Conservation (phyloP, 208 protist species). For the Acanthamoeba divionensis region DNA sequence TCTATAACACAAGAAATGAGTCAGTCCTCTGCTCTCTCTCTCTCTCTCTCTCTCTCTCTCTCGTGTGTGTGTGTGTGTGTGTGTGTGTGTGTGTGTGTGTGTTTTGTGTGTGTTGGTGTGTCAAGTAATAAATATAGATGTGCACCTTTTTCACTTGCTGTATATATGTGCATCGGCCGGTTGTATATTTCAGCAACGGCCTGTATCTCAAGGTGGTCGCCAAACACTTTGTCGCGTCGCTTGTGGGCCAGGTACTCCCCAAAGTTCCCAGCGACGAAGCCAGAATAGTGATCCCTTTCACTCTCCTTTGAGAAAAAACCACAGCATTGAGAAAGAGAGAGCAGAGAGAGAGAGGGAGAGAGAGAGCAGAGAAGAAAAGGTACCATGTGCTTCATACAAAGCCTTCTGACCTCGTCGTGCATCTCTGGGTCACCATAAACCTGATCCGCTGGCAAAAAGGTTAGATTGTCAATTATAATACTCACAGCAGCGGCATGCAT, state of each 20-base stretch:
- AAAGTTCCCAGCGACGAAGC: constrained; percentile 56
- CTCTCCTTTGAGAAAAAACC: neutral
- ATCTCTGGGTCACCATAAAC: constrained; percentile 74
- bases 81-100: too few species aligned
- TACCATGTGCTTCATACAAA: constrained; percentile 71
- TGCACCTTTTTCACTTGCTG: constrained; percentile 1
- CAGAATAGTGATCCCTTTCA: constrained; percentile 57
- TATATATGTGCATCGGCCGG: constrained; percentile 69
- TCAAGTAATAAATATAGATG: neutral
- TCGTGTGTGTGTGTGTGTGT: too few species aligned
- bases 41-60: neutral
- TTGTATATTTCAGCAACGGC: constrained; percentile 71
- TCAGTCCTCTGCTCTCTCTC: neutral
- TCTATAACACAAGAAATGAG: too few species aligned
- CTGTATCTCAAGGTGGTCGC: constrained; percentile 76
- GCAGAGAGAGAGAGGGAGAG: neutral
- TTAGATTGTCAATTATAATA: neutral
- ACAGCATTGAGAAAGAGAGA: neutral
- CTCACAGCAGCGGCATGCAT: neutral
- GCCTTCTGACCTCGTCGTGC: constrained; percentile 62
- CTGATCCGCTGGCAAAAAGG: constrained; percentile 60
- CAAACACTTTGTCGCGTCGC: constrained; percentile 52
- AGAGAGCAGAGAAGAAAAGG: neutral
- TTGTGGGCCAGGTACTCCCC: constrained; percentile 43
- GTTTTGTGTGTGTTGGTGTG: neutral